Conservation (phyloP, 2,329 filamentous ascomycete species). For the Blastomyces silverae region DNA sequence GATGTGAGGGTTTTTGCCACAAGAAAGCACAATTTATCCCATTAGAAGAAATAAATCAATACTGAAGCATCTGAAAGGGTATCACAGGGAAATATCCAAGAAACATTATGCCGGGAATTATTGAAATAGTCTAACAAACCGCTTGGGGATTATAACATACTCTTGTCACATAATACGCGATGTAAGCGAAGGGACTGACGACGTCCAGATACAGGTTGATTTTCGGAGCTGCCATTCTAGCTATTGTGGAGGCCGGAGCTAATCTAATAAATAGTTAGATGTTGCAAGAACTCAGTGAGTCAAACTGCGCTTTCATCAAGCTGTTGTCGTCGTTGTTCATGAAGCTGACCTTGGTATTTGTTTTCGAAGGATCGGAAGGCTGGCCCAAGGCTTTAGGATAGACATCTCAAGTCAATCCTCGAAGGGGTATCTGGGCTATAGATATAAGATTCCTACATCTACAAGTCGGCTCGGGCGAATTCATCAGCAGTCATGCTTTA, state of each 20-base stretch:
- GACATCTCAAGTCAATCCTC: background rate
- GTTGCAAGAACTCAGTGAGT: background rate
- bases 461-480: background rate
- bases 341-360: background rate
- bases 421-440: background rate
- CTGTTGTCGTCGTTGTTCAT: background rate
- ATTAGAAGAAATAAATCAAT: background rate
- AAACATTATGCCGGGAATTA: background rate
- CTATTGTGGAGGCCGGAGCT: background rate
- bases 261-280: too few species aligned
- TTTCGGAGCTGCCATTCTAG: conserved; percentile 42
- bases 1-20: too few species aligned
- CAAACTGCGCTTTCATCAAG: background rate
- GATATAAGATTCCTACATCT: background rate
- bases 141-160: conserved; percentile 34
- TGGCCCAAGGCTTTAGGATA: background rate
- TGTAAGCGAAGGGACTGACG: conserved; percentile 55
- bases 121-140: conserved; percentile 1
- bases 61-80: background rate
- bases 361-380: background rate
- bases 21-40: background rate
- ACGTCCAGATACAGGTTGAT: conserved; percentile 55
- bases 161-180: conserved; percentile 51
- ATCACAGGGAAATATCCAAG: background rate
- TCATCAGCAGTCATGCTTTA: background rate